Percentiles rank a stretch among this genome's conserved stretches.
phyloP scores from a whole-genome alignment of 495 filamentous ascomycete species.

The Penicillium daleae region DNA sequence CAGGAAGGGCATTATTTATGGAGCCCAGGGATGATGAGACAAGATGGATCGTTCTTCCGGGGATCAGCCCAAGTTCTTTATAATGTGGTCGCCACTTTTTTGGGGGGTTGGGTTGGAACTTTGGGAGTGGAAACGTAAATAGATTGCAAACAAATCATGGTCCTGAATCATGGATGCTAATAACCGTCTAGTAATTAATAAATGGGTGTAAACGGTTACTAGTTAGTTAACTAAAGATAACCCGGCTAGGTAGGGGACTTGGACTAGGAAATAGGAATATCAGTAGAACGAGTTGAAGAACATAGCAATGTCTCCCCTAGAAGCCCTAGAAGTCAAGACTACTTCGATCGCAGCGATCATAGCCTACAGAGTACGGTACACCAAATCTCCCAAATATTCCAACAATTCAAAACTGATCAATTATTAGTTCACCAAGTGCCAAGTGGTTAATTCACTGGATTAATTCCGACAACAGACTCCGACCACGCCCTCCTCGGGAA shows the following conservation, averaged over 20 bases:
- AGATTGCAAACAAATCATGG: background rate
- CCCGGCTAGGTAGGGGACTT: background rate
- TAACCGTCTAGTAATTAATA: too few relatives aligned
- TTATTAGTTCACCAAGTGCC: too few relatives aligned
- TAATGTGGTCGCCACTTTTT: conserved; percentile 1
- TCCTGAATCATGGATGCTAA: background rate
- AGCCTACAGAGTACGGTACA: too few relatives aligned
- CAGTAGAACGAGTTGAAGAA: background rate
- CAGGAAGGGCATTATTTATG: background rate
- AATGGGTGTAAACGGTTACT: too few relatives aligned
- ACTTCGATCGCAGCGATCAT: too few relatives aligned
- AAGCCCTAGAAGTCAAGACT: too few relatives aligned
- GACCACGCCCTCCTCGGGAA: background rate
- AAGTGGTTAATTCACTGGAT: background rate
- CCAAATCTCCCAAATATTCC: background rate
- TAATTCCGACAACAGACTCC: background rate
- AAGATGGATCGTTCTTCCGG: conserved; percentile 15
- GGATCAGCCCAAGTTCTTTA: conserved; percentile 9
- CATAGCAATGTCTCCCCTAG: background rate
- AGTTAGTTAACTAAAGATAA: too few relatives aligned
- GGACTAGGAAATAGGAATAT: background rate
- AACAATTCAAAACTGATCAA: background rate
- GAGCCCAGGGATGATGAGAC: conserved; percentile 13
- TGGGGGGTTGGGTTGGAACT: background rate
- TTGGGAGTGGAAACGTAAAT: background rate